Evolutionary conservation across 495 filamentous ascomycete species (phyloP), one percentile per base, ranked within the genome.

Genomic region (Penicillium soppii): DNA sequence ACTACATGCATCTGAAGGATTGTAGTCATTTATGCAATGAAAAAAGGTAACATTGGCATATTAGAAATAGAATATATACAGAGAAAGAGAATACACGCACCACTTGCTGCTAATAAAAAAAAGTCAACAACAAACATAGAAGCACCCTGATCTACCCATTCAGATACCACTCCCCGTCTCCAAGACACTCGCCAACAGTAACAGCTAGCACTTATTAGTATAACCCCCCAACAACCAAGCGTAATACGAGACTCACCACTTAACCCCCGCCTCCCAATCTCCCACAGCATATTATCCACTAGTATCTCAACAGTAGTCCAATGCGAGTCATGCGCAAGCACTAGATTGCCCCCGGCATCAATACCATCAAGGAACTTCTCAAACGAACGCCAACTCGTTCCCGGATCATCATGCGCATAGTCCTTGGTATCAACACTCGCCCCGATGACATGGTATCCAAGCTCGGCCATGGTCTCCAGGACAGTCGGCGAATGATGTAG

Each of bases 181-280:
- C 85, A 15, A 92, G 70, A 66, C 89, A 92, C 54, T 89, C 78
- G 2, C 87, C 89, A 20, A 90, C 79, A 27, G 89, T 88, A 27
- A 90, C 87, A 52, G 59, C 70, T 71, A 50, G 67, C 63, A 4
- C 27, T 16, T 1, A 36, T 36, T 37, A 45, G 63, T 44, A 56
- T 52, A n/a, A 35, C 48, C 1, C 12, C 33, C 37, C 32, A 42
- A 29, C 15, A 20, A 33, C n/a, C n/a, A n/a, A n/a, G n/a, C n/a
- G n/a, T 13, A 4, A 20, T 6, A 32, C 30, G 29, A 36, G 44
- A 67, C 62, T 26, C 56, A 72, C 67, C 27, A 15, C 33, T 45
- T 48, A 71, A 58, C n/a, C 73, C 76, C 8, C 67, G 53, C 6
- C n/a, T 27, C 41, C 33, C 44, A 37, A 68, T 40, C 37, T 65